Conservation (phyloP, 73 alveolate species). For the Halteria grandinella region DNA sequence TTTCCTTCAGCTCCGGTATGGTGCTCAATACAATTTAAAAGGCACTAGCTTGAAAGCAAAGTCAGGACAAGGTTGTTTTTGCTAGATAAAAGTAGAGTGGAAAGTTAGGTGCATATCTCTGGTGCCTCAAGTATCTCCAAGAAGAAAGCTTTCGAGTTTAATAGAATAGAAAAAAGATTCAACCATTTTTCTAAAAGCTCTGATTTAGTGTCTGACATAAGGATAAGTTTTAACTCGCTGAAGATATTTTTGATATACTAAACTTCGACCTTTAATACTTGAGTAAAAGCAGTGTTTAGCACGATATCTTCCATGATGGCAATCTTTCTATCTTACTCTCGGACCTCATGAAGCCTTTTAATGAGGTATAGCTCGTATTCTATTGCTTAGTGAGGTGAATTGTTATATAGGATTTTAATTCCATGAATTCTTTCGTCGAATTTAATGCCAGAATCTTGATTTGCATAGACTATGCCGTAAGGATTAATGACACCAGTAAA, state of each 20-base stretch:
- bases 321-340: too few species aligned
- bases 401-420: too few species aligned
- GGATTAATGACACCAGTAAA: too few species aligned
- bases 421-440: too few species aligned
- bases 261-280: not conserved
- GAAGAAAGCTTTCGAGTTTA: constrained; percentile 22
- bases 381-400: not conserved
- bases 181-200: constrained; percentile 3
- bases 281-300: constrained; percentile 3
- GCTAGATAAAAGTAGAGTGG: not conserved
- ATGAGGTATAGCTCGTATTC: too few species aligned
- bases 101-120: not conserved
- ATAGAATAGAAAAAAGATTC: not conserved
- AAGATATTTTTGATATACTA: constrained; percentile 2
- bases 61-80: constrained; percentile 1
- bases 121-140: constrained; percentile 1
- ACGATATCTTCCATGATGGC: constrained; percentile 26
- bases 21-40: not conserved
- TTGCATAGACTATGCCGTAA: too few species aligned
- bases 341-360: too few species aligned
- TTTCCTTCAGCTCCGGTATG: constrained; percentile 19
- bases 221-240: not conserved
- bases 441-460: too few species aligned
- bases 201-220: not conserved
- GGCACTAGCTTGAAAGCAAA: not conserved